Conservation (phyloP, 108 stramenopile species). For the Nitzschia sp. region DNA sequence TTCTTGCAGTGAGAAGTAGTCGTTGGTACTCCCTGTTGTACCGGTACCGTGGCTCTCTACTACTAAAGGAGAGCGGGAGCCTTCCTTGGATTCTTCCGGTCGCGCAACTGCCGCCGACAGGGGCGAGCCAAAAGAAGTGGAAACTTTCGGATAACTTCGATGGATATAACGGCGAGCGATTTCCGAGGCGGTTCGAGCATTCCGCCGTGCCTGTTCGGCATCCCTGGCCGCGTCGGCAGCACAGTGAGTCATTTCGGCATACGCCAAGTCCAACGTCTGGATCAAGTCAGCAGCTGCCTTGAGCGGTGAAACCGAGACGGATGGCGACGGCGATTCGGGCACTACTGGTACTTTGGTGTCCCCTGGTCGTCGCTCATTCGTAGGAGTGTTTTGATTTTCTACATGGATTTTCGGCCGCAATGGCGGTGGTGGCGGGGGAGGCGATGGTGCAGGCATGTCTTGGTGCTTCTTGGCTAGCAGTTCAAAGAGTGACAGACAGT, state of each 20-base stretch:
- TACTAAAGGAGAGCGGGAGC: too few relatives aligned
- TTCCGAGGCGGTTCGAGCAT: conserved; percentile 72
- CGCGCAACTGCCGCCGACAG: neutral
- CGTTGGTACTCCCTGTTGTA: neutral
- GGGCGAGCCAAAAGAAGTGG: conserved; percentile 4
- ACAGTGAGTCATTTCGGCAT: conserved; percentile 46
- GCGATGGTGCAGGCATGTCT: neutral
- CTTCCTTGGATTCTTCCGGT: neutral
- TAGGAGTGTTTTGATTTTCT: too few relatives aligned
- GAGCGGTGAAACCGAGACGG: conserved; percentile 12
- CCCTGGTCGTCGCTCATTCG: too few relatives aligned
- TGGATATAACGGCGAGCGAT: conserved; percentile 62
- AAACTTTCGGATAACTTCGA: conserved; percentile 24
- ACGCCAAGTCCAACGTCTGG: conserved; percentile 63
- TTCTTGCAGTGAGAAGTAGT: neutral
- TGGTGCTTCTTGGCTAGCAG: neutral
- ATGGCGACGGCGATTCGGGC: neutral
- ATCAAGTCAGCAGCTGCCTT: conserved; percentile 73
- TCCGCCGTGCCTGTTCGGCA: conserved; percentile 66
- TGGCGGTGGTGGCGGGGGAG: neutral
- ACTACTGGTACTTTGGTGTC: too few relatives aligned
- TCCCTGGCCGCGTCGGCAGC: conserved; percentile 56
- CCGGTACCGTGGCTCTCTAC: neutral
- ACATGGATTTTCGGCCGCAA: neutral
- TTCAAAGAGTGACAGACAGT: neutral